phyloP scores from a whole-genome alignment of 331 rosid genomes.

The Quercus phellos region DNA sequence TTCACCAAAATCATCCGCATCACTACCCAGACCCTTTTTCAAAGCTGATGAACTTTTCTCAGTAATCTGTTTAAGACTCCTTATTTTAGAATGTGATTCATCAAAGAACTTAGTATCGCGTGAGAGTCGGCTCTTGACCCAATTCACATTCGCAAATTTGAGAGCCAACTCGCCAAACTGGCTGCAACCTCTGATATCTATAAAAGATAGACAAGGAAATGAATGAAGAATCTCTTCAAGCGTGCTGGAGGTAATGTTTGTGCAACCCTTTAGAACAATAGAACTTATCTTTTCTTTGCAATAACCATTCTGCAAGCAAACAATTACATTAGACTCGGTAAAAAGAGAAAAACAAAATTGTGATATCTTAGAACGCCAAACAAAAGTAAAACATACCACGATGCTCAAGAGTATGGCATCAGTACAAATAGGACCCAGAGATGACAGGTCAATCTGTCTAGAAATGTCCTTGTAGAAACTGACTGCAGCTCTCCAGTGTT shows the following conservation, averaged over 20 bases:
- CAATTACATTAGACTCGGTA: conserved; percentile 23
- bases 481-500: conserved; percentile 79
- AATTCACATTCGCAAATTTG: conserved; percentile 59
- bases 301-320: conserved; percentile 68
- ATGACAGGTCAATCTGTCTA: conserved; percentile 71
- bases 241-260: conserved; percentile 56
- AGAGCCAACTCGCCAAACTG: conserved; percentile 67
- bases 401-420: conserved; percentile 57
- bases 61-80: conserved; percentile 67
- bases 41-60: conserved; percentile 54
- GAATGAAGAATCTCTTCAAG: conserved; percentile 78
- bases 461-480: conserved; percentile 68
- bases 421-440: conserved; percentile 70
- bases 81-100: conserved; percentile 54
- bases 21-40: conserved; percentile 46
- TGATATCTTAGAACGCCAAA: conserved; percentile 13
- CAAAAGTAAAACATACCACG: conserved; percentile 56
- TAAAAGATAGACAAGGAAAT: conserved; percentile 60
- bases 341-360: conserved; percentile 9
- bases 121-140: conserved; percentile 74
- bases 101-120: conserved; percentile 41
- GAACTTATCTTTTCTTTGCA: conserved; percentile 68
- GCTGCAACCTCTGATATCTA: conserved; percentile 86
- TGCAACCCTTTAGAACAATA: conserved; percentile 68
- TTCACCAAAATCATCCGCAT: conserved; percentile 82